Evolutionary conservation across 2,329 filamentous ascomycete genomes (phyloP), one percentile per base, ranked within the genome.

Genomic region (Pseudocercospora crystallina): DNA sequence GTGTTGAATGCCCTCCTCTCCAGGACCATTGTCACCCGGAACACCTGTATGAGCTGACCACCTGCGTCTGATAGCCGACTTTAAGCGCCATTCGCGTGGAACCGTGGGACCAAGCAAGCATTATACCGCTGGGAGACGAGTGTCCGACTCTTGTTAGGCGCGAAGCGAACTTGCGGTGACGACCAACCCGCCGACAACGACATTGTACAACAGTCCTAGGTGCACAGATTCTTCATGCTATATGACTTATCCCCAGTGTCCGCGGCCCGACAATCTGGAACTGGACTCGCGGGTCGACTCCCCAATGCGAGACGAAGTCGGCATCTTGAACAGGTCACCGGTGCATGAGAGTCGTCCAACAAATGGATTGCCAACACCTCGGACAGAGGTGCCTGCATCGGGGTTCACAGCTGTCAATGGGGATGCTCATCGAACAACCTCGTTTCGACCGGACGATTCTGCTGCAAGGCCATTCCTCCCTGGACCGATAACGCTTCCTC

Each of bases 321-420:
- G 55, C 43, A 31, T 53, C 29, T 40, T 54, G 33, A 51, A 57
- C 13, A 47, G 51, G 41, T 51, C 57, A 41, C 43, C 57, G 37
- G 42, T 47, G n/a, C 55, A 53, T 34, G 56, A 53, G 17, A 43
- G 37, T 44, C 30, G 38, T 7, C 14, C 56, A 17, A 26, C 20
- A 7, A 54, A 54, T 46, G 56, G 51, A n/a, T 40, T 53, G 15
- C 45, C 58, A 15, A 57, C 57, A 46, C 48, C 53, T 30, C 47
- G 51, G 12, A 56, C 53, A 17, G 54, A 63, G 41, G 41, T 45
- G 7, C 46, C 57, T 14, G 43, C 55, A 1, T 53, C 58, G 3
- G 60, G 61, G 17, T 67, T 67, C 53, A 67, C 65, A n/a, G 63
- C 65, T 5, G 65, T 67, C 50, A 67, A 67, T 45, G 62, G 63